These are phyloP conservation scores for Naganishia vaughanmartiniae DNA, from an alignment of 768 basidiomycete genomes.

Conservation along the genomic window DNA sequence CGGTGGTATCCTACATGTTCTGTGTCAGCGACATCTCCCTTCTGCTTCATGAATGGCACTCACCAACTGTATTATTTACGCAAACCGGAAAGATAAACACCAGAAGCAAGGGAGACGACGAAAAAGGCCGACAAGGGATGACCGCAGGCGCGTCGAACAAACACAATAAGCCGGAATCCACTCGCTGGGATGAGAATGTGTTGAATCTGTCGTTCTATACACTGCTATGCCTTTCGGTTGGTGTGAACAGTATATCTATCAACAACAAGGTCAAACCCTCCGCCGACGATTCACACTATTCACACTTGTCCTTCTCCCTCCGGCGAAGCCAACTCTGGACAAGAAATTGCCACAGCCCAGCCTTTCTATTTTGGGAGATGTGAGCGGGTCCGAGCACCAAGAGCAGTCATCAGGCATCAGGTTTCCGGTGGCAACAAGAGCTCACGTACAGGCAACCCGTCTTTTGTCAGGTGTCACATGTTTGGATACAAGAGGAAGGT, in stretches of 20 bases:
- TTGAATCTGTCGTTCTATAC: no score
- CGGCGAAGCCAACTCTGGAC: neutral
- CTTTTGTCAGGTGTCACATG: no score
- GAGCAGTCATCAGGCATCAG: no score
- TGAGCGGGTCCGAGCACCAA: neutral
- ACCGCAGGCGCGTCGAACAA: neutral
- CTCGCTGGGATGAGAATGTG: no score
- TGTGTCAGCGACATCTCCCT: neutral
- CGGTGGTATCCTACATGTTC: neutral
- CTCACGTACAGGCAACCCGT: no score
- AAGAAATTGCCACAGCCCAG: neutral
- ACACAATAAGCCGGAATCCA: neutral
- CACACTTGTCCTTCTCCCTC: neutral
- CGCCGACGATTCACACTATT: neutral
- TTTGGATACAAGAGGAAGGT: no score
- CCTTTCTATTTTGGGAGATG: slow-evolving; percentile 1
- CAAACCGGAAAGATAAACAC: neutral
- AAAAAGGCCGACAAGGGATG: neutral
- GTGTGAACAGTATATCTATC: no score
- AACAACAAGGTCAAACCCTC: neutral
- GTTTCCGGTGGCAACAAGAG: no score
- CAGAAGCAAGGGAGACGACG: neutral
- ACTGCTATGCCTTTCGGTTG: no score
- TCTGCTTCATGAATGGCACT: neutral
- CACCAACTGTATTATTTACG: neutral